Base-by-base conservation (phyloP, 2,329 filamentous ascomycete species). In the Aspergillus chevalieri region DNA sequence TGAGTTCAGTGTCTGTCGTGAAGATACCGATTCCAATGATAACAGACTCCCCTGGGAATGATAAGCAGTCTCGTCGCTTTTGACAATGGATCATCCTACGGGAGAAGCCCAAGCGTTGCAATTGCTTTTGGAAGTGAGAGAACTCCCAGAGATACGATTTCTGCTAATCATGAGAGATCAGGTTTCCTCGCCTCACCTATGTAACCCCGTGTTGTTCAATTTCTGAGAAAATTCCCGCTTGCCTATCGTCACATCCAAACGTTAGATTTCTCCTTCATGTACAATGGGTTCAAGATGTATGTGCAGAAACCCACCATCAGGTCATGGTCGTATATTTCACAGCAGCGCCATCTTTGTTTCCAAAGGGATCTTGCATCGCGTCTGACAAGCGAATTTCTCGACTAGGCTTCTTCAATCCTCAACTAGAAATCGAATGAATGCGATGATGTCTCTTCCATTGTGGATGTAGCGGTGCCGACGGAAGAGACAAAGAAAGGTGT, bases 1-100 rank as follows among this genome's bases (percentile, higher is more conserved):
- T 73, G 56, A 75, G 80, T 42, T 78, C 79, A 3, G 78, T 80
- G 61, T 81, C 82, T 3, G 74, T 77, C 3, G 79, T 73, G 15
- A 82, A 62, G 43, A 78, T 47, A 12, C 79, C 78, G 12, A 82
- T 62, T 10, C 67, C 57, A 47, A 80, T 55, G 48, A 79, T 77
- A 26, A 78, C 63, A 42, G 7, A 79, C 59, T 17, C 76, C 78
- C 3, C 69, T 71, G 26, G 6, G 15, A 42, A 21, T 47, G 24
- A 28, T 48, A 38, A 53, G 48, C 22, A 38, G 34, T 10, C 26
- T 30, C 9, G 26, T 30, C 12, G 9, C 26, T 30, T 47, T 22
- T 17, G 28, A n/a, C 22, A 9, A 38, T 3, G 14, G 15, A 39
- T 21, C 14, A 39, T 56, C 59, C 52, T 64, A 70, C 65, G 76